These are phyloP conservation scores for Candida orba DNA, from an alignment of 805 yeast species.

Conservation along the genomic window DNA sequence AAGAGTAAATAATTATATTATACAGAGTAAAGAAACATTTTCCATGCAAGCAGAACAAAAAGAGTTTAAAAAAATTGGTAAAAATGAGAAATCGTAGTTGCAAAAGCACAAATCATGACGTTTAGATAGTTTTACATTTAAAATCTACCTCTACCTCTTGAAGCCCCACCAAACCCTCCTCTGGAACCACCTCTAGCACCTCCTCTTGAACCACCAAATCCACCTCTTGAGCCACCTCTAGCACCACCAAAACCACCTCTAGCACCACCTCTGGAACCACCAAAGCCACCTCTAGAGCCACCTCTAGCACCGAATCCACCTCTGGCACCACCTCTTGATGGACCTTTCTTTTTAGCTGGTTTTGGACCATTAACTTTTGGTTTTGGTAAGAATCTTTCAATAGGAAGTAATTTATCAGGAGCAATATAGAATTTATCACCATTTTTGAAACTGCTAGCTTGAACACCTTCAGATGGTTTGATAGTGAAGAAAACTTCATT, in stretches of 20 bases:
- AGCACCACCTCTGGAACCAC: slow-evolving; percentile 26
- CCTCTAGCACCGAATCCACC: slow-evolving; percentile 24
- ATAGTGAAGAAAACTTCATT: slow-evolving; percentile 97
- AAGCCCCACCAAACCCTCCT: slow-evolving; percentile 30
- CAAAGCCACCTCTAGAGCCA: slow-evolving; percentile 23
- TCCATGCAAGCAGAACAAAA: slow-evolving; percentile 1
- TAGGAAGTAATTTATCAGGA: slow-evolving; percentile 89
- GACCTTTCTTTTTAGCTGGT: slow-evolving; percentile 58
- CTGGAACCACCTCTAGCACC: slow-evolving; percentile 26
- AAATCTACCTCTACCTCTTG: slow-evolving; percentile 25
- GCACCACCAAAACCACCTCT: slow-evolving; percentile 30
- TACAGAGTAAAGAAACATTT: slow-evolving; percentile 2
- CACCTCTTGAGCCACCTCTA: slow-evolving; percentile 29
- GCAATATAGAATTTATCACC: slow-evolving; percentile 97
- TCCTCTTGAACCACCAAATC: slow-evolving; percentile 26
- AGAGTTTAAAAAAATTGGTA: background rate
- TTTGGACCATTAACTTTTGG: slow-evolving; percentile 85
- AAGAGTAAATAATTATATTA: slow-evolving; percentile 1
- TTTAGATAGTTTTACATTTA: slow-evolving; percentile 5
- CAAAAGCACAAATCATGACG: background rate
- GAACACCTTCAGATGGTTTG: slow-evolving; percentile 94
- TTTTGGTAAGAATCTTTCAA: slow-evolving; percentile 95
- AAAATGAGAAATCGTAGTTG: background rate
- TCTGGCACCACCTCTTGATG: slow-evolving; percentile 25
- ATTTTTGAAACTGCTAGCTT: slow-evolving; percentile 84